A percentile compares a stretch with the other conserved stretches of the same genome.
These are phyloP conservation scores for Polytrichum commune DNA, from an alignment of 225 moss, liverwort and hornwort species.

Conservation along the genomic window DNA sequence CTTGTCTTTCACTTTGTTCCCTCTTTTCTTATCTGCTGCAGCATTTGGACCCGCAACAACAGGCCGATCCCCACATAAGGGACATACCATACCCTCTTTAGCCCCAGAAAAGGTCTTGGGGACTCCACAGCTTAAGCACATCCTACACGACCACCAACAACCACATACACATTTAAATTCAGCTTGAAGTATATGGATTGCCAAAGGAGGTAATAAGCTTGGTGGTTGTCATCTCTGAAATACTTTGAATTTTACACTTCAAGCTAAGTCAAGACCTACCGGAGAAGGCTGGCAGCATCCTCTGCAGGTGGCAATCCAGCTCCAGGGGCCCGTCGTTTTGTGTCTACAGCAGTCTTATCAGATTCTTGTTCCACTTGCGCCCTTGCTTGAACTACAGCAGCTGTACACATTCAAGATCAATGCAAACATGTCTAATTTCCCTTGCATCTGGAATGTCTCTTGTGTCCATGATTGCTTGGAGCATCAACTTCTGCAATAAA, in stretches of 20 bases:
- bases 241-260: neutral
- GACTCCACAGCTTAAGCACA: constrained; percentile 66
- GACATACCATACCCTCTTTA: constrained; percentile 68
- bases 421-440: neutral
- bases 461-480: too few relatives aligned
- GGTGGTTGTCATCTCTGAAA: neutral
- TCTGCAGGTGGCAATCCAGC: constrained; percentile 52
- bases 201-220: neutral
- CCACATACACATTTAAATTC: constrained; percentile 17
- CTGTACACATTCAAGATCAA: constrained; percentile 27
- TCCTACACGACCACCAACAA: constrained; percentile 34
- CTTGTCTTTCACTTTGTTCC: constrained; percentile 84
- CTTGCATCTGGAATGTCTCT: too few relatives aligned
- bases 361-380: constrained; percentile 33
- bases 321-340: constrained; percentile 44
- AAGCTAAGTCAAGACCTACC: constrained; percentile 27
- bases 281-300: constrained; percentile 61
- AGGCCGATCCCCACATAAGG: constrained; percentile 64
- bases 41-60: constrained; percentile 24
- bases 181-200: neutral
- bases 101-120: constrained; percentile 70
- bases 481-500: neutral
- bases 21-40: constrained; percentile 57
- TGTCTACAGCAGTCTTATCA: constrained; percentile 19
- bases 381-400: constrained; percentile 53